Conservation (phyloP, 371 early-diverging fungal species). For the Syncephalastrum racemosum region DNA sequence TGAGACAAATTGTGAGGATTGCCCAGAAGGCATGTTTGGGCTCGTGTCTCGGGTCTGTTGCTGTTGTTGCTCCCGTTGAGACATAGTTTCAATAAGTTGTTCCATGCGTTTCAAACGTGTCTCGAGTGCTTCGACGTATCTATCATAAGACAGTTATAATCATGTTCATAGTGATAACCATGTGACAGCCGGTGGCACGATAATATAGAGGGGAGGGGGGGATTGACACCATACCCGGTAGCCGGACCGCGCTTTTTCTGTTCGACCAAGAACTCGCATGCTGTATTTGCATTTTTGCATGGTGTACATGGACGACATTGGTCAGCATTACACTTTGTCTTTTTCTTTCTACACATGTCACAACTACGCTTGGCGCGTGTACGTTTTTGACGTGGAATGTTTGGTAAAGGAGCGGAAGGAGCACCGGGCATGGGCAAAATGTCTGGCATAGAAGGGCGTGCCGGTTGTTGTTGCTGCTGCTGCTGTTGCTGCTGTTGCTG, state of each 20-base stretch:
- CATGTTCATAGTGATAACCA: not conserved
- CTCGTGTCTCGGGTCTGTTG: not conserved
- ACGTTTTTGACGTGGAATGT: conserved; percentile 11
- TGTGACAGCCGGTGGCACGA: too few relatives aligned
- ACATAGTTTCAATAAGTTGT: not conserved
- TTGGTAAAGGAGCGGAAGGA: not conserved
- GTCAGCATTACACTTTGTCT: conserved; percentile 13
- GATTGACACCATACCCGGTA: conserved; percentile 18
- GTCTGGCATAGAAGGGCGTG: not conserved
- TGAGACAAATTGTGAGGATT: too few relatives aligned
- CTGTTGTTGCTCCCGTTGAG: not conserved
- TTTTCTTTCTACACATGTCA: conserved; percentile 21
- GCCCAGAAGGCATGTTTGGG: not conserved
- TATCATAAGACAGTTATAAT: not conserved
- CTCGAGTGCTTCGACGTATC: conserved; percentile 38
- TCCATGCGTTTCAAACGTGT: conserved; percentile 36
- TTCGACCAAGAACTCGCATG: conserved; percentile 32
- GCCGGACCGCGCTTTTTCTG: conserved; percentile 41
- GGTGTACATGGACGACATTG: not conserved
- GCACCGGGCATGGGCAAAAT: conserved; percentile 9
- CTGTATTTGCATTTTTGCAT: conserved; percentile 11
- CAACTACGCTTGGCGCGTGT: conserved; percentile 24
- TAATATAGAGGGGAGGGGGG: not conserved
- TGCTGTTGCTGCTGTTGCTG: too few relatives aligned
- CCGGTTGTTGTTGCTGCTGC: not conserved